Evolutionary conservation across 2,329 filamentous ascomycete genomes (phyloP), one percentile per base, ranked within the genome.

Genomic region (Lachnellula willkommii): DNA sequence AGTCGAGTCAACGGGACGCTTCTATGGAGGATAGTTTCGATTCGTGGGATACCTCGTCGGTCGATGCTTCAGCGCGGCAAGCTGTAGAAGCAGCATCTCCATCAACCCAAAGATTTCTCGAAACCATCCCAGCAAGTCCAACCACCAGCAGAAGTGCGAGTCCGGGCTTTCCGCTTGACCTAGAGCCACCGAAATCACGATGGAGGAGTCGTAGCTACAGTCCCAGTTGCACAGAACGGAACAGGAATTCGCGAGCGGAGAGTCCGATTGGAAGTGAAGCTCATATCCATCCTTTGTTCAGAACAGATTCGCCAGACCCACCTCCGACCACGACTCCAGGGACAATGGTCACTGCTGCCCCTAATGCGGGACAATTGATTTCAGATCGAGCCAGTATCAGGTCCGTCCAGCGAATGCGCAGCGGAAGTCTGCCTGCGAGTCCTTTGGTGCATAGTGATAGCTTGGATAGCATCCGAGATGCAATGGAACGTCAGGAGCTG

Each of bases 201-300:
- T 54, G 58, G 40, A 54, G 57, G 57, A 67, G 65, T 55, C 63
- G 69, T 62, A 65, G 70, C 60, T 59, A 63, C 40, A 68, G 67
- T 51, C 65, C 66, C n/a, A 66, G 60, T 37, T 54, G 56, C 26
- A 46, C 54, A 48, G 60, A 65, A 36, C 58, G 50, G 26, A 45
- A 57, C 3, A 49, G 59, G 50, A 46, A 49, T 36, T 51, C 51
- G 17, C 55, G 61, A 24, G 53, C 45, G 11, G 53, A 47, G 45
- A 66, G 60, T 47, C 70, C 74, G 26, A 68, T 67, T 5, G 74
- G 71, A 49, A 63, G 70, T 15, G 86, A 91, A 68, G 77, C 83
- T 3, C 83, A 90, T 66, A 90, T 91, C 47, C 88, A 92, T 69
- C 88, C 88, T 8, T 77, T 92, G 3, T 91, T 92, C 74, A 79